Base-by-base conservation (phyloP, 2,329 filamentous ascomycete genomes). In the Sporothrix sp. region DNA sequence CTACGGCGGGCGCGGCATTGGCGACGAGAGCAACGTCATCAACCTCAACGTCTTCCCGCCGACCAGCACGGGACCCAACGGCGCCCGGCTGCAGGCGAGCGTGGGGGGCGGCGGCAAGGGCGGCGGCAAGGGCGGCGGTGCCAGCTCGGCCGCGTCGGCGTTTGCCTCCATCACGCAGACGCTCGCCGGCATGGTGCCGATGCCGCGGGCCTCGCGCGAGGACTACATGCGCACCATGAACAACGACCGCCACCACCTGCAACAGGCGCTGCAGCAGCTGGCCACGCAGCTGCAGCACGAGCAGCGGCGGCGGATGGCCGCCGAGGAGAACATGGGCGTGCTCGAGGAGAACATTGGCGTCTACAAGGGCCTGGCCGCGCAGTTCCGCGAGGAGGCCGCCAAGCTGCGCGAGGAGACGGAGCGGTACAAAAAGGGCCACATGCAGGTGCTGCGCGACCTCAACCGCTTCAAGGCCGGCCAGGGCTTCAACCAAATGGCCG, bases 401-500 rank as follows among this genome's bases (percentile, higher is more conserved):
- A 33, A 30, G 36, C n/a, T 46, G 14, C 37, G 48, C n/a, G 47
- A 50, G 6, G 52, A 53, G 43, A 45, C 43, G 3, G 48, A 53
- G 14, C 43, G 48, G 2, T 40, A 42, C 33, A 50, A 45, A 14
- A 36, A 37, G 14, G 52, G 52, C 32, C 48, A 53, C 33, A 40
- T 35, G 37, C 48, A 48, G 25, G 38, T 53, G 7, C 38, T 53
- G 30, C 42, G 43, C 14, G 52, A 53, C 21, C 52, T 53, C 37
- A 50, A 53, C 48, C 52, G 52, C 21, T 53, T 53, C 48, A 50
- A 48, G 23, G 52, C 52, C 11, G 27, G 48, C 38, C 43, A 43
- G 48, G 48, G 52, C 27, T 38, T 53, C 25, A 30, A 13, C 20
- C 42, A 47, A 42, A 43, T 51, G 43, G 8, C 48, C 25, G 52